Conservation (phyloP, 169 alveolate genomes). For the Neospora caninum region DNA sequence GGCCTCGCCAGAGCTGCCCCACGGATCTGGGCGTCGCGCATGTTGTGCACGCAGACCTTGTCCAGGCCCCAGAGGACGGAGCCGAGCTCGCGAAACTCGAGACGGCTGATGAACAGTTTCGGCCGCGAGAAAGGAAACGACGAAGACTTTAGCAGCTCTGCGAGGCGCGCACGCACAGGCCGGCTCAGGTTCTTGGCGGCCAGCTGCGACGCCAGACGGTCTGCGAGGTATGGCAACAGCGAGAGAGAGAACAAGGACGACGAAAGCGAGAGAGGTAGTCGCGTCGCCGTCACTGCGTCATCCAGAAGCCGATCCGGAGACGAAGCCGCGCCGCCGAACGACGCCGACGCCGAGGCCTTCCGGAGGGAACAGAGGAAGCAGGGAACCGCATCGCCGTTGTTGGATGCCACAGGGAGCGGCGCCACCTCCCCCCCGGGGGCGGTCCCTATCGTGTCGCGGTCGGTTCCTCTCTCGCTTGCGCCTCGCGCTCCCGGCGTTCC, state of each 20-base stretch:
- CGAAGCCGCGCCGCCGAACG: neutral
- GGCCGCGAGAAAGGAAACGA: neutral
- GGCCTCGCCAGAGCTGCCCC: neutral
- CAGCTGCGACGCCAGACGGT: too few relatives aligned
- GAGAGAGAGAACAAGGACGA: neutral
- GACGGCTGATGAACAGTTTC: neutral
- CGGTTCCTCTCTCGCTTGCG: too few relatives aligned
- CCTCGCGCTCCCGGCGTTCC: too few relatives aligned
- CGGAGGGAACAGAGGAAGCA: neutral
- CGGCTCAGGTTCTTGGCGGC: neutral
- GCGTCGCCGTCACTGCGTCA: neutral
- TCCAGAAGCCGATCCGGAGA: neutral
- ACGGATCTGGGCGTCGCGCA: neutral
- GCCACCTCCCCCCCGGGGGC: too few relatives aligned
- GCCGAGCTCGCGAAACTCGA: constrained; percentile 6
- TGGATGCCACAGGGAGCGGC: too few relatives aligned
- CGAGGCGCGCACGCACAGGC: neutral
- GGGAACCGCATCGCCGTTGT: neutral
- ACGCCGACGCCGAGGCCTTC: neutral
- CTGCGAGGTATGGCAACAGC: neutral
- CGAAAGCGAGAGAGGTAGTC: neutral
- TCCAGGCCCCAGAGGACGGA: constrained; percentile 20
- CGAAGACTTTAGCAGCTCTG: neutral
- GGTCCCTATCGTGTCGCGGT: too few relatives aligned
- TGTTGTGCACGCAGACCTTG: neutral